Percentiles rank a stretch among this genome's conserved stretches.
phyloP scores from a whole-genome alignment of 2,329 filamentous ascomycete species.

The Alternaria burnsii region DNA sequence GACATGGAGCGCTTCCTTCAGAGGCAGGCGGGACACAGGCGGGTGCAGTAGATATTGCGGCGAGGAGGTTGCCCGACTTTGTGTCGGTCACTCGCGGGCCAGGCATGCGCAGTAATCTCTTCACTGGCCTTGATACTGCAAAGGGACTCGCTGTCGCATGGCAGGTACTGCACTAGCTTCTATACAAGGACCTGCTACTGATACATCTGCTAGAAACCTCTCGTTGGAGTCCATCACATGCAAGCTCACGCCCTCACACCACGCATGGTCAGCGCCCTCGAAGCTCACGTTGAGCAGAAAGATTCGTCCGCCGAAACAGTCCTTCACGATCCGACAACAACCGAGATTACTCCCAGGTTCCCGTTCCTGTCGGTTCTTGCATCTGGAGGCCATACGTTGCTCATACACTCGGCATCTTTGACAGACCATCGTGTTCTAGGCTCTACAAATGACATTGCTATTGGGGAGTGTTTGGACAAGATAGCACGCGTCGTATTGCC shows the following conservation, averaged over 20 bases:
- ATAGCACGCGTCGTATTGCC: constrained; percentile 80
- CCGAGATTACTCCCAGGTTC: constrained; percentile 63
- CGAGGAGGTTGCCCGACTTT: constrained; percentile 71
- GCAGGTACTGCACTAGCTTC: constrained; percentile 55
- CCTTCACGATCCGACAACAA: background rate
- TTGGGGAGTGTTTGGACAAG: constrained; percentile 92
- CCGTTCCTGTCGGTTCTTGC: constrained; percentile 90
- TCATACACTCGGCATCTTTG: constrained; percentile 76
- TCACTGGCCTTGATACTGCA: constrained; percentile 80
- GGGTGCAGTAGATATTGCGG: constrained; percentile 4
- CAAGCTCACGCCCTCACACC: constrained; percentile 94
- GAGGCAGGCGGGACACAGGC: background rate
- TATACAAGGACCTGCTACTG: background rate
- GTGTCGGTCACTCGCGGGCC: constrained; percentile 91
- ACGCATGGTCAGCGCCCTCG: constrained; percentile 73
- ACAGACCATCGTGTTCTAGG: constrained; percentile 77
- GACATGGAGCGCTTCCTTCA: constrained; percentile 1
- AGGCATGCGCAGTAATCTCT: constrained; percentile 82
- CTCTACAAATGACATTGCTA: constrained; percentile 78
- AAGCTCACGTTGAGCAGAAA: constrained; percentile 23
- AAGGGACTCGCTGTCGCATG: constrained; percentile 88
- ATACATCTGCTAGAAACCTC: constrained; percentile 63
- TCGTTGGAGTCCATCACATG: constrained; percentile 95
- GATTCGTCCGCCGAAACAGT: background rate
- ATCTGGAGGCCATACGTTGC: constrained; percentile 89